Conservation (phyloP, 129 eudicot genomes). For the Flaveria bidentis region DNA sequence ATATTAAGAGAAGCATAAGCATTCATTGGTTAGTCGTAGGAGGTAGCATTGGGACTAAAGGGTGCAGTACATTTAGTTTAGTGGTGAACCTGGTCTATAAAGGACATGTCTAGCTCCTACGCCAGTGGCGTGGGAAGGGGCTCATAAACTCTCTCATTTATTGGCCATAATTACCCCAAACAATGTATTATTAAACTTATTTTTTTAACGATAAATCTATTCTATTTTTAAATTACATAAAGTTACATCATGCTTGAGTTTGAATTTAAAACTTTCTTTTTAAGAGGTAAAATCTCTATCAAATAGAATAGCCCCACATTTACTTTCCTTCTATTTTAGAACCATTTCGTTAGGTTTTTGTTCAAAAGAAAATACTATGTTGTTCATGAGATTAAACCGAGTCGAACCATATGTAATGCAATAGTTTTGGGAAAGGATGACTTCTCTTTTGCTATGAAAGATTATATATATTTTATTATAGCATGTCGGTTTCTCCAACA, state of each 20-base stretch:
- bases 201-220: neutral
- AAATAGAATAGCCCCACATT: neutral
- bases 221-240: too few species aligned
- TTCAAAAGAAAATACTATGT: too few species aligned
- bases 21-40: neutral
- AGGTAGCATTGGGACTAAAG: neutral
- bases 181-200: neutral
- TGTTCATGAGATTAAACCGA: too few species aligned
- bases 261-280: too few species aligned
- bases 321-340: neutral
- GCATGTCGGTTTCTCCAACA: too few species aligned
- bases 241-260: too few species aligned
- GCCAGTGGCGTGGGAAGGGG: constrained; percentile 20
- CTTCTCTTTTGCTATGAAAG: too few species aligned
- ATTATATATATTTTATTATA: too few species aligned
- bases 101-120: constrained; percentile 16
- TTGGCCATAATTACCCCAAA: constrained; percentile 25
- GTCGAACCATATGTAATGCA: too few species aligned
- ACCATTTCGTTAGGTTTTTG: constrained; percentile 1
- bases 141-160: constrained; percentile 26
- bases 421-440: too few species aligned
- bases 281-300: too few species aligned
- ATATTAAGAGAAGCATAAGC: neutral
- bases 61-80: constrained; percentile 26
- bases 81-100: constrained; percentile 17